A percentile compares a stretch with the other conserved stretches of the same genome.
Conservation (phyloP, 1,284 basidiomycete species). For the Apiotrichum veenhuisii region DNA sequence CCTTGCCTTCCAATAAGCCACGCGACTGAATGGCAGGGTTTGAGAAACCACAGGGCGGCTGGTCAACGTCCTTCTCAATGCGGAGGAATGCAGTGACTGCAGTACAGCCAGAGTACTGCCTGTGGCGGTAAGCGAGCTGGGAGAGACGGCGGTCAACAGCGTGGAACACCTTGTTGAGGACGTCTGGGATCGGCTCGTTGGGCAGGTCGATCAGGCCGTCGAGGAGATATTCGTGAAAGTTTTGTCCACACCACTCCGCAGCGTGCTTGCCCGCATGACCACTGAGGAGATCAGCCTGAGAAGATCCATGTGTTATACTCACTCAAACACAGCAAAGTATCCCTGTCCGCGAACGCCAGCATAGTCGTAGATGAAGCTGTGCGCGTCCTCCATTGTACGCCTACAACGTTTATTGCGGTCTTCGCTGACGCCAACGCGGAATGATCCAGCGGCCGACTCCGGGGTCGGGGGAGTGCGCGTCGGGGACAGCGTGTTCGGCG, state of each 20-base stretch:
- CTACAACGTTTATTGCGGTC: conserved; percentile 78
- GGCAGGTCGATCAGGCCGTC: conserved; percentile 46
- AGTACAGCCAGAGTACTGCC: conserved; percentile 94
- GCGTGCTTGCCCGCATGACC: conserved; percentile 98
- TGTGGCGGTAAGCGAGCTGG: conserved; percentile 75
- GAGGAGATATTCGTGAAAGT: conserved; percentile 74
- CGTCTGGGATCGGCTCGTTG: conserved; percentile 67
- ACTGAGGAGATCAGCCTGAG: conserved; percentile 23
- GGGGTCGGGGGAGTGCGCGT: background rate
- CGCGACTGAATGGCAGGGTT: conserved; percentile 39
- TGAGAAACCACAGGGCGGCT: conserved; percentile 31
- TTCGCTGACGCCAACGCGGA: conserved; percentile 79
- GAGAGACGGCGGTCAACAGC: conserved; percentile 79
- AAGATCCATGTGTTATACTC: conserved; percentile 15
- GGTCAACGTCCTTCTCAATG: conserved; percentile 58
- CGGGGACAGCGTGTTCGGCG: background rate
- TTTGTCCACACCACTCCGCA: conserved; percentile 95
- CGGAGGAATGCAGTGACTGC: conserved; percentile 96
- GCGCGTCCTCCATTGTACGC: conserved; percentile 95
- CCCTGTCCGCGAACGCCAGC: conserved; percentile 87
- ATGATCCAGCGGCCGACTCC: conserved; percentile 31
- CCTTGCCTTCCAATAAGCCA: conserved; percentile 45
- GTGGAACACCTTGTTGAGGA: conserved; percentile 91
- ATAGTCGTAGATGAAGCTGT: conserved; percentile 93
- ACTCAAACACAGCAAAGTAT: conserved; percentile 95